Percentiles rank a stretch among this genome's conserved stretches.
Conservation (phyloP, 257 asterid genomes). For the Apocynum venetum region DNA sequence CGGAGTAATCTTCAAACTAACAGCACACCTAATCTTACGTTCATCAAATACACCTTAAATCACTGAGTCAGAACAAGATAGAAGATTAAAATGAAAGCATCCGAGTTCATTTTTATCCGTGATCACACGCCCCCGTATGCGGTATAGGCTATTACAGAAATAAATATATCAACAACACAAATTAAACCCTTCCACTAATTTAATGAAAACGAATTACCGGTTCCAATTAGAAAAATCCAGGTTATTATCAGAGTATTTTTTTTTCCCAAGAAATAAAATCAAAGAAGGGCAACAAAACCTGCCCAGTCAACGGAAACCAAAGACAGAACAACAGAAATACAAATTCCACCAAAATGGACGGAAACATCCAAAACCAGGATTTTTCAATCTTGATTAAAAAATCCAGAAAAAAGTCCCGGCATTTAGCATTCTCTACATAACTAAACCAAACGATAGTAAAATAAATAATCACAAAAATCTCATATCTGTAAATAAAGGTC, state of each 20-base stretch:
- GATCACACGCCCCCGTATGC: neutral
- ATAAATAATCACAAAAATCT: neutral
- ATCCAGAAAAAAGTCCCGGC: neutral
- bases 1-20: slow-evolving; percentile 37
- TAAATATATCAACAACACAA: neutral
- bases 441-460: neutral
- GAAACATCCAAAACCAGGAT: neutral
- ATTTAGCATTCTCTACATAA: neutral
- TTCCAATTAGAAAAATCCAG: neutral
- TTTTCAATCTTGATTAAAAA: neutral
- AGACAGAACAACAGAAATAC: neutral
- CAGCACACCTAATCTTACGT: slow-evolving; percentile 27
- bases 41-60: slow-evolving; percentile 12
- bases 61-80: neutral
- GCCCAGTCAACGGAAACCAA: neutral
- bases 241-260: no score
- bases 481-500: neutral
- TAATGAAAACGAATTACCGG: neutral
- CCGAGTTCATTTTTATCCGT: neutral
- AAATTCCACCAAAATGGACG: neutral
- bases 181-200: neutral
- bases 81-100: neutral
- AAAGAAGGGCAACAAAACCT: neutral
- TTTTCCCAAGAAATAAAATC: neutral
- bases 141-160: neutral